Conservation (phyloP, 768 basidiomycete species). For the Nevesoporus exiguus region DNA sequence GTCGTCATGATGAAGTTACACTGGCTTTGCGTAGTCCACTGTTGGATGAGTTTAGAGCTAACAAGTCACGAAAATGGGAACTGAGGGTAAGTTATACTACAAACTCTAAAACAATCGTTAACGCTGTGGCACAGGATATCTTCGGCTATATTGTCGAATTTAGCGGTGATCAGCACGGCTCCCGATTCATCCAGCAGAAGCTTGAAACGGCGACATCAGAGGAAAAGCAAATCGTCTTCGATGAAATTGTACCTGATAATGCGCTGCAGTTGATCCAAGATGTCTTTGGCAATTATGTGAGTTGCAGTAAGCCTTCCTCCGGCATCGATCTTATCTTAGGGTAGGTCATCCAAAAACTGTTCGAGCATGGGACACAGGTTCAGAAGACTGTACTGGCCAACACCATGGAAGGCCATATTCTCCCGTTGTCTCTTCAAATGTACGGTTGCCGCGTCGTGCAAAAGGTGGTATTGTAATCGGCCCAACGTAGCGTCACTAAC, state of each 20-base stretch:
- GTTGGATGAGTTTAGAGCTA: constrained; percentile 81
- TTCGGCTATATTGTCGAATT: constrained; percentile 86
- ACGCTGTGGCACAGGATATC: constrained; percentile 61
- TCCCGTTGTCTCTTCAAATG: constrained; percentile 80
- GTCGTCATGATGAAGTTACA: constrained; percentile 42
- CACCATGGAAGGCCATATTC: constrained; percentile 74
- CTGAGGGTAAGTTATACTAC: constrained; percentile 51
- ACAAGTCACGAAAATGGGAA: constrained; percentile 79
- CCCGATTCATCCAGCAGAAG: constrained; percentile 93
- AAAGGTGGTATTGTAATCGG: constrained; percentile 52
- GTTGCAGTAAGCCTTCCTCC: constrained; percentile 23
- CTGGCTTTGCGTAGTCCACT: constrained; percentile 60
- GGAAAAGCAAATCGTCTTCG: constrained; percentile 76
- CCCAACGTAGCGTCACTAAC: constrained; percentile 1
- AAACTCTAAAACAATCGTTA: background rate
- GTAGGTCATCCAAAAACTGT: constrained; percentile 90
- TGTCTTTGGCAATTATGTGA: constrained; percentile 94
- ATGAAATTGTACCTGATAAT: constrained; percentile 81
- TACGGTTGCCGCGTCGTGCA: constrained; percentile 97
- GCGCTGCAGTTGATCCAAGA: constrained; percentile 79
- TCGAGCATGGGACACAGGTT: constrained; percentile 76
- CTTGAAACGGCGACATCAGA: constrained; percentile 73
- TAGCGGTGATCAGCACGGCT: constrained; percentile 93
- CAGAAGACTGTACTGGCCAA: constrained; percentile 71
- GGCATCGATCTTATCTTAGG: constrained; percentile 6